A percentile compares a stretch with the other conserved stretches of the same genome.
These are phyloP conservation scores for Melampsora abietis-canadensis DNA, from an alignment of 1,284 basidiomycete species.

Conservation along the genomic window DNA sequence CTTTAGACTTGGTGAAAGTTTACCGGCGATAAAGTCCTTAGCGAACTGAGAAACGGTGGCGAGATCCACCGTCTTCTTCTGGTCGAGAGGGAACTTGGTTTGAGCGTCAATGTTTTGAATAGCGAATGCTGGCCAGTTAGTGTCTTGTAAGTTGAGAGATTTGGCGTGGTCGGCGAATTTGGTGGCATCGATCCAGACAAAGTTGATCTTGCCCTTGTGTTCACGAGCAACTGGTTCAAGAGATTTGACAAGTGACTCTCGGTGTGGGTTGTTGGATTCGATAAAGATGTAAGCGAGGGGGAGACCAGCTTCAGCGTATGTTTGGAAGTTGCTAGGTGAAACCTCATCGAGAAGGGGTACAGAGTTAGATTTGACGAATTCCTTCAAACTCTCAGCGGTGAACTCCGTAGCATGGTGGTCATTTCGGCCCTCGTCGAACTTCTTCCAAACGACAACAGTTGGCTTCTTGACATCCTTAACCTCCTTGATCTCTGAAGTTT, in stretches of 20 bases:
- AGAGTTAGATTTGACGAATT: constrained; percentile 78
- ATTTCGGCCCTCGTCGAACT: constrained; percentile 80
- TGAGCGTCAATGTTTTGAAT: constrained; percentile 79
- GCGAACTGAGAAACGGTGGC: constrained; percentile 65
- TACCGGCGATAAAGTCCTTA: constrained; percentile 66
- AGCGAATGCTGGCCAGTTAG: constrained; percentile 88
- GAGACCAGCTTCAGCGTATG: constrained; percentile 75
- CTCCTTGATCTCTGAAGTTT: constrained; percentile 64
- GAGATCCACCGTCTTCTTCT: constrained; percentile 61
- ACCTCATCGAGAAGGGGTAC: constrained; percentile 90
- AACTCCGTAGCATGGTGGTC: constrained; percentile 58
- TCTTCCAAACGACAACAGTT: constrained; percentile 84
- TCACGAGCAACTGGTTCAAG: constrained; percentile 71
- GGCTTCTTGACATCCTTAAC: constrained; percentile 70
- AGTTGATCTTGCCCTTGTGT: constrained; percentile 85
- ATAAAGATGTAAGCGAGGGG: constrained; percentile 94
- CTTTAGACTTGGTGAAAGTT: constrained; percentile 81
- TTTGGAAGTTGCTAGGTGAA: constrained; percentile 84
- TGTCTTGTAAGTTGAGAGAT: constrained; percentile 80
- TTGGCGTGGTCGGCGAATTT: constrained; percentile 95
- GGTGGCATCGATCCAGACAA: constrained; percentile 95
- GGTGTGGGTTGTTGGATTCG: constrained; percentile 69
- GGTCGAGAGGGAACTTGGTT: constrained; percentile 85
- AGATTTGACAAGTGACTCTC: constrained; percentile 65
- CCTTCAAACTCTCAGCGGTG: constrained; percentile 62